These are phyloP conservation scores for Lentinula boryana DNA, from an alignment of 768 basidiomycete genomes.

Conservation along the genomic window DNA sequence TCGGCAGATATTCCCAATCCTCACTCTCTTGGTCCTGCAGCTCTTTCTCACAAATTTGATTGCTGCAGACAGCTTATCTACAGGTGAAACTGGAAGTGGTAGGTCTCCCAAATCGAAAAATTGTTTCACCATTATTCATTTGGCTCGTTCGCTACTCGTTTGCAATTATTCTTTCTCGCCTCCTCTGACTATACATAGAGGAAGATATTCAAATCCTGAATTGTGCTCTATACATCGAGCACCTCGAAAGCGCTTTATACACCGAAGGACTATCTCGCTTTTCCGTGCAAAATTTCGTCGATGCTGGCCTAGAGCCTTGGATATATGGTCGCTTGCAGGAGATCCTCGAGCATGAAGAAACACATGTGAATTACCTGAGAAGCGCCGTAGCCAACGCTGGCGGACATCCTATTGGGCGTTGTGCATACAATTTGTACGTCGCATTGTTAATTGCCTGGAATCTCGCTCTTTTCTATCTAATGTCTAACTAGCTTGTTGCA, in stretches of 20 bases:
- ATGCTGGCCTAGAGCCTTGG: slow-evolving; percentile 42
- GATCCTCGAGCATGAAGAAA: slow-evolving; percentile 46
- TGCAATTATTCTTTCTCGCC: background rate
- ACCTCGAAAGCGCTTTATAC: slow-evolving; percentile 43
- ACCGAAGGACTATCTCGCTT: slow-evolving; percentile 36
- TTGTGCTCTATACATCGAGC: slow-evolving; percentile 42
- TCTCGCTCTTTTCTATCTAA: background rate
- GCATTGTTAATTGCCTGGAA: background rate
- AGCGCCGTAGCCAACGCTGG: slow-evolving; percentile 37
- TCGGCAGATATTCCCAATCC: background rate
- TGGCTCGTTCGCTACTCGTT: too few species aligned
- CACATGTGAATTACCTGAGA: slow-evolving; percentile 49
- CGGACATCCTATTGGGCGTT: slow-evolving; percentile 36
- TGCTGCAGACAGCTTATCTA: background rate
- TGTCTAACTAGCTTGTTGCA: slow-evolving; percentile 10
- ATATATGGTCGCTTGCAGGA: slow-evolving; percentile 45
- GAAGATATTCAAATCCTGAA: slow-evolving; percentile 32
- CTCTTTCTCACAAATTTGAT: background rate
- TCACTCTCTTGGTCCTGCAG: background rate
- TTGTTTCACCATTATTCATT: too few species aligned
- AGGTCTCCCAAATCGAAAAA: too few species aligned
- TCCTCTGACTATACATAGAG: background rate
- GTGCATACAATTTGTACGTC: slow-evolving; percentile 57
- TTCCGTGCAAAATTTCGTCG: slow-evolving; percentile 35
- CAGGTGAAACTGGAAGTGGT: too few species aligned